phyloP scores from a whole-genome alignment of 306 rosid genomes.

The Ceratonia siliqua region DNA sequence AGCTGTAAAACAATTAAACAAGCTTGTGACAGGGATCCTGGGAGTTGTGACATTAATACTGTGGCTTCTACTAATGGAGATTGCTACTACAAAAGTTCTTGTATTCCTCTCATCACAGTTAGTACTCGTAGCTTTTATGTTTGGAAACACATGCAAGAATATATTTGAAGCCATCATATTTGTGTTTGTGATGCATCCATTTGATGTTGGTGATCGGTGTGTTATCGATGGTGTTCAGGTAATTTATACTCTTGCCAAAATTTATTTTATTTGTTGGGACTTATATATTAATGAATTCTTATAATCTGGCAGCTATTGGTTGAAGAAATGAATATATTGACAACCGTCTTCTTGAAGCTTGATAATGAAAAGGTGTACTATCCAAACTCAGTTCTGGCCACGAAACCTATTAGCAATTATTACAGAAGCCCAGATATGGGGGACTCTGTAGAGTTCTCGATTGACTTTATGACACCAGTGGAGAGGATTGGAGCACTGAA shows the following conservation, averaged over 20 bases:
- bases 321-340: slow-evolving; percentile 94
- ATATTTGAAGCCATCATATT: slow-evolving; percentile 85
- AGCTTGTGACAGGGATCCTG: slow-evolving; percentile 61
- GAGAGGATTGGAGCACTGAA: slow-evolving; percentile 73
- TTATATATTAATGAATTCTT: slow-evolving; percentile 17
- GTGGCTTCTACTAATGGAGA: slow-evolving; percentile 89
- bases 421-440: slow-evolving; percentile 90
- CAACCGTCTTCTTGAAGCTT: slow-evolving; percentile 83
- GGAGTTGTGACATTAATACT: slow-evolving; percentile 52
- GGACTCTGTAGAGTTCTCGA: slow-evolving; percentile 60
- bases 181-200: slow-evolving; percentile 96
- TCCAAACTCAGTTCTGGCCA: slow-evolving; percentile 85
- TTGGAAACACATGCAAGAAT: slow-evolving; percentile 91
- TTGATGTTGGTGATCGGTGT: slow-evolving; percentile 93
- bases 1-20: slow-evolving; percentile 80
- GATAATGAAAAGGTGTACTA: slow-evolving; percentile 80
- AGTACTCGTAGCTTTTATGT: slow-evolving; percentile 72
- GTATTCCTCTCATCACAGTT: slow-evolving; percentile 78
- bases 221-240: slow-evolving; percentile 84
- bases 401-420: slow-evolving; percentile 81
- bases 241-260: slow-evolving; percentile 20
- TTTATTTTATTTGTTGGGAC: not conserved
- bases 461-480: slow-evolving; percentile 66
- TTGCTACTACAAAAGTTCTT: slow-evolving; percentile 86
- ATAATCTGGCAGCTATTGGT: slow-evolving; percentile 68